phyloP scores from a whole-genome alignment of 805 yeast species.

The Metschnikowia shivogae region DNA sequence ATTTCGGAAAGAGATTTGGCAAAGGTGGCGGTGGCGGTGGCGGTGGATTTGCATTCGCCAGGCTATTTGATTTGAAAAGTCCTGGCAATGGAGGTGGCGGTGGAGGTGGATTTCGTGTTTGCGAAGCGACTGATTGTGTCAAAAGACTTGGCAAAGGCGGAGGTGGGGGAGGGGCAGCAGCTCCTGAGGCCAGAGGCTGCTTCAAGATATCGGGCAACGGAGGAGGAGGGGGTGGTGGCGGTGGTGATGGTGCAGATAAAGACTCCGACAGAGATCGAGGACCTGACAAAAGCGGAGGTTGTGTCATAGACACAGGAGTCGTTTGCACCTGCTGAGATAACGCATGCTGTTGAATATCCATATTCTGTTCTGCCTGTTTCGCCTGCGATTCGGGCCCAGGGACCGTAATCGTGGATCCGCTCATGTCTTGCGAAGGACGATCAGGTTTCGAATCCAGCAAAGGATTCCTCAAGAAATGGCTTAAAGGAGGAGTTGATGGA shows the following conservation, averaged over 20 bases:
- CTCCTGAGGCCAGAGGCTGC: not conserved
- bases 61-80: no score
- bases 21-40: slow-evolving; percentile 8
- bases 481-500: slow-evolving; percentile 2
- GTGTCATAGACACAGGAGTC: slow-evolving; percentile 6
- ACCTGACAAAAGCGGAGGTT: slow-evolving; percentile 7
- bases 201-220: slow-evolving; percentile 3
- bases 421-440: not conserved
- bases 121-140: not conserved
- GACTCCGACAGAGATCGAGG: not conserved
- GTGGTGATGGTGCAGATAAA: not conserved
- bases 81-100: not conserved
- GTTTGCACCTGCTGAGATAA: not conserved
- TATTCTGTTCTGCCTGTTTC: not conserved
- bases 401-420: slow-evolving; percentile 3
- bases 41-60: not conserved
- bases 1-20: not conserved
- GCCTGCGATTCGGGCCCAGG: slow-evolving; percentile 2
- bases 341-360: not conserved
- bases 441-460: not conserved
- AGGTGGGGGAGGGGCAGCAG: slow-evolving; percentile 10
- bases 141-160: slow-evolving; percentile 12
- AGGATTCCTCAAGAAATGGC: not conserved
- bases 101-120: slow-evolving; percentile 1
- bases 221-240: slow-evolving; percentile 8